Conservation (phyloP, 495 filamentous ascomycete genomes). For the Bombardia bombarda region DNA sequence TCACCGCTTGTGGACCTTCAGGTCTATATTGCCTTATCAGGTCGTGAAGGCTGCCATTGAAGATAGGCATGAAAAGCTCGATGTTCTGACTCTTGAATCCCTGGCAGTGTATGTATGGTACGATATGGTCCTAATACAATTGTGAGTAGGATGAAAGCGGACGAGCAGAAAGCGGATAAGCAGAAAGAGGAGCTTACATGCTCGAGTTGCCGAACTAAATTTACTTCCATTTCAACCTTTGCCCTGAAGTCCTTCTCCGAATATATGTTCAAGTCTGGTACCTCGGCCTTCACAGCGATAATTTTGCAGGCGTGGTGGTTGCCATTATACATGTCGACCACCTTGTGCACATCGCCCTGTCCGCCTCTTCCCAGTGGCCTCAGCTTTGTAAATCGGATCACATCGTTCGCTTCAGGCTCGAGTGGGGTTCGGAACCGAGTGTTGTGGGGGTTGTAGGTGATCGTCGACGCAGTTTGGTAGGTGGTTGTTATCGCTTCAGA, state of each 20-base stretch:
- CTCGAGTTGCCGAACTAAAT: slow-evolving; percentile 6
- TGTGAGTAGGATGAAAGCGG: slow-evolving; percentile 5
- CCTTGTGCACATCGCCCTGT: slow-evolving; percentile 10
- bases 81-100: slow-evolving; percentile 11
- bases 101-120: slow-evolving; percentile 9
- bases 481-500: slow-evolving; percentile 3
- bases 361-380: slow-evolving; percentile 6
- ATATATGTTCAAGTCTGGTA: slow-evolving; percentile 9
- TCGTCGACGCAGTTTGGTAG: slow-evolving; percentile 3
- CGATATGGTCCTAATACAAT: slow-evolving; percentile 7
- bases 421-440: slow-evolving; percentile 8
- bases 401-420: slow-evolving; percentile 7
- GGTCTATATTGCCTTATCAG: slow-evolving; percentile 2
- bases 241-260: slow-evolving; percentile 12
- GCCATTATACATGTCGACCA: slow-evolving; percentile 9
- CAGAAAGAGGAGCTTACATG: slow-evolving; percentile 8
- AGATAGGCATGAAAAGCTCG: slow-evolving; percentile 8
- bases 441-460: slow-evolving; percentile 8
- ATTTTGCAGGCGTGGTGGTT: slow-evolving; percentile 7
- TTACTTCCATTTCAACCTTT: slow-evolving; percentile 11
- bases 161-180: background rate
- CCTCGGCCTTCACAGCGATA: slow-evolving; percentile 6
- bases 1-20: slow-evolving; percentile 4
- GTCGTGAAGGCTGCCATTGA: slow-evolving; percentile 6
- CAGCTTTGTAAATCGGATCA: slow-evolving; percentile 7